These are phyloP conservation scores for Phytophthora pseudosyringae DNA, from an alignment of 352 stramenopile species.

Conservation along the genomic window DNA sequence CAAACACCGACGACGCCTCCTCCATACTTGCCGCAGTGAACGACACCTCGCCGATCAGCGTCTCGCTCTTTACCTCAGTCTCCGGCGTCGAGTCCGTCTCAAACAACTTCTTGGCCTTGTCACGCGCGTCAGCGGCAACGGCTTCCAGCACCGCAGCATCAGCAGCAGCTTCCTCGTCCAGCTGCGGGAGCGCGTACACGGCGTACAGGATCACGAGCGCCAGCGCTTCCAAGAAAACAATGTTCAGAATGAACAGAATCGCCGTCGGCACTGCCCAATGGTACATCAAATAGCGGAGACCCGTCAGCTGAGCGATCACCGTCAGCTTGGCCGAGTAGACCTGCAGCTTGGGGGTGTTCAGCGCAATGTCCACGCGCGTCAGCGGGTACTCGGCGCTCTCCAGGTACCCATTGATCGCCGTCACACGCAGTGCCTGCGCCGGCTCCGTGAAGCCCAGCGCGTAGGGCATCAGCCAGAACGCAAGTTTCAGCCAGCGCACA, in stretches of 20 bases:
- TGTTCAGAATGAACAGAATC: slow-evolving; percentile 77
- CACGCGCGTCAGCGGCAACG: slow-evolving; percentile 25
- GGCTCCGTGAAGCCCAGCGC: slow-evolving; percentile 63
- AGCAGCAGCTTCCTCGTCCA: slow-evolving; percentile 31
- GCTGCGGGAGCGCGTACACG: slow-evolving; percentile 61
- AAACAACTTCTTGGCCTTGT: slow-evolving; percentile 37
- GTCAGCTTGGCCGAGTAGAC: slow-evolving; percentile 78
- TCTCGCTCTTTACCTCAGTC: slow-evolving; percentile 47
- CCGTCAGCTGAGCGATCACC: slow-evolving; percentile 83
- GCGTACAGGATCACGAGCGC: slow-evolving; percentile 71
- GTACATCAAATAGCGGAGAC: slow-evolving; percentile 88
- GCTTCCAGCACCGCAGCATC: slow-evolving; percentile 29
- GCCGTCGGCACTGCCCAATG: slow-evolving; percentile 82
- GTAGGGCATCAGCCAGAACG: slow-evolving; percentile 61
- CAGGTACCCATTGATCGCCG: slow-evolving; percentile 72
- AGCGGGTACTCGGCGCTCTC: slow-evolving; percentile 64
- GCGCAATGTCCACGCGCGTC: slow-evolving; percentile 50
- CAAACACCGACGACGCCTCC: background rate
- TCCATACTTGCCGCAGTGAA: slow-evolving; percentile 21
- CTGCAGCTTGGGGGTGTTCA: slow-evolving; percentile 79
- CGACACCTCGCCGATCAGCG: slow-evolving; percentile 24
- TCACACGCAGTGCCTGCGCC: slow-evolving; percentile 56
- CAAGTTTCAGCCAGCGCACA: slow-evolving; percentile 56
- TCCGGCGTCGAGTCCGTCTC: slow-evolving; percentile 17
- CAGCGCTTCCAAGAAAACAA: slow-evolving; percentile 75